These are phyloP conservation scores for Candida cerambycidarum DNA, from an alignment of 805 yeast species.

Conservation along the genomic window DNA sequence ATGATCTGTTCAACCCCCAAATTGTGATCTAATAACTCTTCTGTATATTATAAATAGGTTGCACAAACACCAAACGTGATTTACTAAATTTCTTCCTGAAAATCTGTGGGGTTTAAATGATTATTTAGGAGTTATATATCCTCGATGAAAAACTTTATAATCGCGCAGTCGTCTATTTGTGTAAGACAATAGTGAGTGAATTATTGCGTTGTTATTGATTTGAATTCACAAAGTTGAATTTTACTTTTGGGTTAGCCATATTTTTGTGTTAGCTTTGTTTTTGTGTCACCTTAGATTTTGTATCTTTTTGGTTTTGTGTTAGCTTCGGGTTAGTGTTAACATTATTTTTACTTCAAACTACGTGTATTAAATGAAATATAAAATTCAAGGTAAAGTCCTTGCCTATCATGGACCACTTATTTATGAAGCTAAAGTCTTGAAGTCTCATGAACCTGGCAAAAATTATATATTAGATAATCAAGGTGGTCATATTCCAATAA, in stretches of 20 bases:
- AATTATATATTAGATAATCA: conserved; percentile 41
- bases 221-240: too few relatives aligned
- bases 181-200: background rate
- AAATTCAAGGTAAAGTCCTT: conserved; percentile 37
- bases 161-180: conserved; percentile 4
- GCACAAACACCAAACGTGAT: background rate
- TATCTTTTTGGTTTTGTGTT: background rate
- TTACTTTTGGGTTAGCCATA: too few relatives aligned
- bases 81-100: background rate
- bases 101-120: background rate
- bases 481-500: conserved; percentile 34
- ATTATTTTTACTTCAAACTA: too few relatives aligned
- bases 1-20: too few relatives aligned
- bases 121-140: background rate
- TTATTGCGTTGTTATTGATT: too few relatives aligned
- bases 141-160: conserved; percentile 6
- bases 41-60: too few relatives aligned
- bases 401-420: conserved; percentile 91
- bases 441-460: conserved; percentile 57
- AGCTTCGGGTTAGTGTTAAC: too few relatives aligned
- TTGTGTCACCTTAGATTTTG: too few relatives aligned
- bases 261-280: too few relatives aligned
- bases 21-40: too few relatives aligned
- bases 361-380: background rate
- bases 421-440: conserved; percentile 81